Evolutionary conservation across 371 early-diverging fungal genomes (phyloP), one percentile per base, ranked within the genome.

Genomic region (Apophysomyces trapeziformis): DNA sequence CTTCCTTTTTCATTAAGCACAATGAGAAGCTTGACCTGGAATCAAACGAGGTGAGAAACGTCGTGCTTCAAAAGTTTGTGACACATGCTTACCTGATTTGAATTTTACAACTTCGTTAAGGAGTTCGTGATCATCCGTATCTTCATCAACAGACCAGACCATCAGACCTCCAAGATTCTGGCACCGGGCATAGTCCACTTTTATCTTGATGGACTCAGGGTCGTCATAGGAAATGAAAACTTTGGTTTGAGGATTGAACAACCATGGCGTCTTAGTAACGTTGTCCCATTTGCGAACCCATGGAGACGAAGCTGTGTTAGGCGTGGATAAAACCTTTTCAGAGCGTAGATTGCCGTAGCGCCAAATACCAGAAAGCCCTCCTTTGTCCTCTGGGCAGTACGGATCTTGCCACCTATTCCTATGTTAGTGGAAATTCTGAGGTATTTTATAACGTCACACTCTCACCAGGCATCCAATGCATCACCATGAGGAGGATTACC

Each of bases 201-300:
- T 89, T 38, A 72, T 66, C 5, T 57, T 72, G 9, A 87, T 61
- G 1, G 85, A 85, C 13, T 66, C 45, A 11, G 84, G 88, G 57
- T 89, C 88, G 39, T 88, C 88, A 54, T 88, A 88, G 7, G 88
- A 84, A 36, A 89, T 78, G 56, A 85, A 88, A 8, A 72, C 67
- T 38, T 82, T 85, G 66, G 72, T 83, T 1, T 68, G 63, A 16
- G 86, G 80, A 62, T 83, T 85, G 50, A 80, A 88, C 47, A 88
- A 60, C 88, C 88, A 88, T 37, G 88, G 88, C 1, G 88, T 88
- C 5, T 74, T 66, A 0, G 78, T 75, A 16, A 16, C 64, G 5
- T 73, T 67, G 41, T 88, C 88, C 78, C 79, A 87, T 16, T 65
- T 66, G 18, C 88, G 77, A 6, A 85, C 60, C 88, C 88, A 88